Percentiles rank a stretch among this genome's conserved stretches.
These are phyloP conservation scores for Diaporthe sp. DNA, from an alignment of 2,329 filamentous ascomycete genomes.

Conservation along the genomic window DNA sequence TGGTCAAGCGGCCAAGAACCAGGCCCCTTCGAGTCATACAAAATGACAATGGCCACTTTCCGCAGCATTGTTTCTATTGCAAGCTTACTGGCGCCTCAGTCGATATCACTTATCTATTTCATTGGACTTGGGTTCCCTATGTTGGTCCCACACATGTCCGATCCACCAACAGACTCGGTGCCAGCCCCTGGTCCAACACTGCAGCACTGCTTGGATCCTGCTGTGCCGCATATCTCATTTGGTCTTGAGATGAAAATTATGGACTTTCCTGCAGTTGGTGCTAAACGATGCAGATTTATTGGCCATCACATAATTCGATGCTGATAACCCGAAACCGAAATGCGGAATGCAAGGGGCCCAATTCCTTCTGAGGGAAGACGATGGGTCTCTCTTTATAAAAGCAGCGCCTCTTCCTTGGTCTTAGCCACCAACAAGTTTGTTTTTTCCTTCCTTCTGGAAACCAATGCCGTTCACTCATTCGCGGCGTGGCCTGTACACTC, in stretches of 20 bases:
- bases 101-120: background rate
- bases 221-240: conserved; percentile 15
- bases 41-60: background rate
- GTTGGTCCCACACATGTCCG: background rate
- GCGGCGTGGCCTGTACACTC: background rate
- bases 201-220: background rate
- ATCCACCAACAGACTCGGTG: background rate
- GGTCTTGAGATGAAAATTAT: background rate
- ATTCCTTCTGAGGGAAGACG: background rate
- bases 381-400: background rate
- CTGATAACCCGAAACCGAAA: background rate
- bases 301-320: background rate
- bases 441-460: background rate
- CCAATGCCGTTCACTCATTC: background rate
- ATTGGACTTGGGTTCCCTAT: background rate
- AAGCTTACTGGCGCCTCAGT: background rate
- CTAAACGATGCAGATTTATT: background rate
- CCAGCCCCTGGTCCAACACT: background rate
- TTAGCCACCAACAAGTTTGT: accelerated
- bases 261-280: conserved; percentile 6
- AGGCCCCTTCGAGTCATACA: background rate
- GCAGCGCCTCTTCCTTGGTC: background rate
- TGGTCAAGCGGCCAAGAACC: too few relatives aligned
- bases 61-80: background rate
- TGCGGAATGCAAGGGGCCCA: background rate